Conservation (phyloP, 2,329 filamentous ascomycete species). For the Pestalotiopsis sp. region DNA sequence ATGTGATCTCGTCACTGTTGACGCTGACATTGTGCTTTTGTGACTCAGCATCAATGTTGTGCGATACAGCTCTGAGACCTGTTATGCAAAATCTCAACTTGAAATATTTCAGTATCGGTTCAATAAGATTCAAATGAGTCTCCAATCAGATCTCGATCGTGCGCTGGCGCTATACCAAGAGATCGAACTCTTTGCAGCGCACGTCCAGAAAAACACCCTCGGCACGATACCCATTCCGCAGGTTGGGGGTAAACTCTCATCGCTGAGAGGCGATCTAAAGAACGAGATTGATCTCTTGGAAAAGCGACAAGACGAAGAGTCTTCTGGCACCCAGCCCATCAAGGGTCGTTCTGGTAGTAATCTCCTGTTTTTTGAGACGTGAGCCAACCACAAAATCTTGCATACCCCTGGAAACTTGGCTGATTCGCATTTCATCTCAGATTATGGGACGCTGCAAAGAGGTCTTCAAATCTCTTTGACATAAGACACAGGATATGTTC, state of each 20-base stretch:
- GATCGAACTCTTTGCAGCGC: slow-evolving; percentile 14
- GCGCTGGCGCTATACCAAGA: slow-evolving; percentile 12
- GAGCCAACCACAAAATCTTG: not conserved
- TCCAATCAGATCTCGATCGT: not conserved
- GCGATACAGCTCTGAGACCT: not conserved
- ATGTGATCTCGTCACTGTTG: not conserved
- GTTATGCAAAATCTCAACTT: not conserved
- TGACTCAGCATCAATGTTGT: not conserved
- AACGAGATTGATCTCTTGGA: slow-evolving; percentile 10
- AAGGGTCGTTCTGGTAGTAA: slow-evolving; percentile 22
- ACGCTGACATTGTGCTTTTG: not conserved
- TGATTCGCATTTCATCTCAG: slow-evolving; percentile 24
- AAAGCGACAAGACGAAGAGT: not conserved
- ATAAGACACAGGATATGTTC: slow-evolving; percentile 29
- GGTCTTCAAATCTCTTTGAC: slow-evolving; percentile 30
- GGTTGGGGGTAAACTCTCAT: slow-evolving; percentile 5
- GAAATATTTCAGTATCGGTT: not conserved
- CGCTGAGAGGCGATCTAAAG: slow-evolving; percentile 11
- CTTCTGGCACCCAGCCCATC: not conserved
- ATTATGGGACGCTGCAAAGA: slow-evolving; percentile 34
- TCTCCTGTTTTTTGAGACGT: slow-evolving; percentile 16
- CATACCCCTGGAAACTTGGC: not conserved
- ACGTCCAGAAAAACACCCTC: slow-evolving; percentile 6
- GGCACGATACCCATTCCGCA: slow-evolving; percentile 7
- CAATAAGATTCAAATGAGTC: not conserved